Evolutionary conservation across 2,329 filamentous ascomycete genomes (phyloP), one percentile per base, ranked within the genome.

Genomic region (Aspergillus sp.): DNA sequence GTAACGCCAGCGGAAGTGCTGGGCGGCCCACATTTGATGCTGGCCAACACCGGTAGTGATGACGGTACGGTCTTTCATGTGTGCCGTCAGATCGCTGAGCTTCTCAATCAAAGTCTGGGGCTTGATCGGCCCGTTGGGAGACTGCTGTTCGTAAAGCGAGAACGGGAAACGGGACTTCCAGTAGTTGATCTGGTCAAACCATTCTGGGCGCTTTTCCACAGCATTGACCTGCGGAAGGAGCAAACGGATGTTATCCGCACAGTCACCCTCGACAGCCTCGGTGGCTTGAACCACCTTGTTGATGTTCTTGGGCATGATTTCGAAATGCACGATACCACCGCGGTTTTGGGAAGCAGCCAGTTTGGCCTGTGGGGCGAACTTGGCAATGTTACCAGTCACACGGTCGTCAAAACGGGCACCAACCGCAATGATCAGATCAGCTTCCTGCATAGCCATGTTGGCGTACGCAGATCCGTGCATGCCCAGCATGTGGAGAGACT

Each of bases 271-370:
- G 12, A 97, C 84, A 41, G 93, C 91, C 72, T 96, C 89, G 38
- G 87, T 96, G 5, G 91, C 90, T 72, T 97, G 88, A 9, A 98
- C 86, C 38, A 97, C 90, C 79, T 97, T 98, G 82, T 97, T 97
- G 74, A 97, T 97, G 76, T 98, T 97, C 83, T 98, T 98, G 59
- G 93, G 91, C 85, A 97, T 86, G 61, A 98, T 91, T 67, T 97
- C 91, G 62, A 97, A 97, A 70, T 98, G 91, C 10, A 97, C 80
- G 60, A 98, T 97, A 62, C 93, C 93, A 59, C 93, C 93, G 52
- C 89, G 86, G 45, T 83, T 83, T 72, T 95, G 87, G 7, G 79
- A 76, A 4, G 88, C 91, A 0, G 93, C 93, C 9, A 82, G 80
- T 72, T 86, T 93, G 40, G 93, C 93, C 44, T 80, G 81, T 3